Percentiles rank a stretch among this genome's conserved stretches.
phyloP scores from a whole-genome alignment of 2,329 filamentous ascomycete genomes.

The Nannizziopsis barbatae region DNA sequence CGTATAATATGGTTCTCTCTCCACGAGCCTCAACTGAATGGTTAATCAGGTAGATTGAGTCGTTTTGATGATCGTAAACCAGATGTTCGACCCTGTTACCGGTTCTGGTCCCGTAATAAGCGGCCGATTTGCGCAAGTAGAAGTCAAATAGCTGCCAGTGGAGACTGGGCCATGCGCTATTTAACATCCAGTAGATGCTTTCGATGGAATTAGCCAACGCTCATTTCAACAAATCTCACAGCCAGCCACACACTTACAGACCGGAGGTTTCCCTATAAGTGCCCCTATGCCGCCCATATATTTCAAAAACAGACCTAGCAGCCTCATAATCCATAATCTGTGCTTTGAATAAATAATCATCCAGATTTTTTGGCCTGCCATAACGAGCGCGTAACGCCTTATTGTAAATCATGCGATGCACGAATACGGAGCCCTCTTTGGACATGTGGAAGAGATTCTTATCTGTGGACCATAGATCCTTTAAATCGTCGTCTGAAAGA shows the following conservation, averaged over 20 bases:
- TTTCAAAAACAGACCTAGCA: constrained; percentile 48
- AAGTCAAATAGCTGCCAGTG: constrained; percentile 58
- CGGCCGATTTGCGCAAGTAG: constrained; percentile 47
- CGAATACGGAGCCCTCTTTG: constrained; percentile 44
- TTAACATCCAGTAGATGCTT: constrained; percentile 56
- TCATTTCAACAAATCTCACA: neutral
- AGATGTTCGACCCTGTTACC: constrained; percentile 44
- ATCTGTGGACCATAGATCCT: constrained; percentile 45
- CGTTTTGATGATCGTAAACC: constrained; percentile 43
- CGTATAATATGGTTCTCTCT: constrained; percentile 36
- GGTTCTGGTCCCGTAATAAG: constrained; percentile 50
- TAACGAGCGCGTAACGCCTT: constrained; percentile 42
- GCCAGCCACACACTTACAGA: too few species aligned
- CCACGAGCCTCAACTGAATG: constrained; percentile 33
- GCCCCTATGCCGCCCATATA: neutral
- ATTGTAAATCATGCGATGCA: constrained; percentile 49
- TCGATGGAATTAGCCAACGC: neutral
- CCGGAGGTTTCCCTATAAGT: too few species aligned
- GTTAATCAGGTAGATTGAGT: constrained; percentile 25
- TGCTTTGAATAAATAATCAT: constrained; percentile 49
- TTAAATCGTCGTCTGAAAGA: constrained; percentile 40
- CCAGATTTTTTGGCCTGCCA: constrained; percentile 41
- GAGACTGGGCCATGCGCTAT: constrained; percentile 52
- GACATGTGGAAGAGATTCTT: constrained; percentile 52
- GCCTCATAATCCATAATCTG: constrained; percentile 57